phyloP scores from a whole-genome alignment of 2,329 filamentous ascomycete genomes.

The Diaporthe batatas region DNA sequence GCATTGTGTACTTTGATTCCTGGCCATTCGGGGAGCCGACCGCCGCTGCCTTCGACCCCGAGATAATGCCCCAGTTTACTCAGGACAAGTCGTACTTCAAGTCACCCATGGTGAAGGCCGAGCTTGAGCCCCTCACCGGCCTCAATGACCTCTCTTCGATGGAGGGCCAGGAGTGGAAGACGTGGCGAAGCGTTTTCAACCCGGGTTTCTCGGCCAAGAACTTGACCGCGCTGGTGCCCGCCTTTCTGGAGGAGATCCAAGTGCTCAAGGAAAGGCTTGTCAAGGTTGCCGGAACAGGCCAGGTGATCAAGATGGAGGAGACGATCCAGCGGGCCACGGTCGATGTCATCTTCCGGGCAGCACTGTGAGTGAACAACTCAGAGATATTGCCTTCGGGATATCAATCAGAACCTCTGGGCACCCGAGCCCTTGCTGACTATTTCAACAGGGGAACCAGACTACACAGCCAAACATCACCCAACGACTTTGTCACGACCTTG shows the following conservation, averaged over 20 bases:
- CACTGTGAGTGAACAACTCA: slow-evolving; percentile 45
- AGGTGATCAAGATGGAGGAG: slow-evolving; percentile 34
- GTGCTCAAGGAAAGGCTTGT: slow-evolving; percentile 36
- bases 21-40: slow-evolving; percentile 54
- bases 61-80: slow-evolving; percentile 54
- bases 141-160: slow-evolving; percentile 52
- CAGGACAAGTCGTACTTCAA: slow-evolving; percentile 52
- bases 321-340: slow-evolving; percentile 25
- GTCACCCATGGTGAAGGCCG: slow-evolving; percentile 45
- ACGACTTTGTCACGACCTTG: slow-evolving; percentile 39
- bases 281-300: not conserved
- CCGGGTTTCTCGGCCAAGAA: slow-evolving; percentile 55
- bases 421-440: not conserved
- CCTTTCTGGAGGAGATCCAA: slow-evolving; percentile 40
- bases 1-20: slow-evolving; percentile 54
- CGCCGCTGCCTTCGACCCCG: slow-evolving; percentile 53
- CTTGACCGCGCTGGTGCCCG: slow-evolving; percentile 51
- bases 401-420: not conserved
- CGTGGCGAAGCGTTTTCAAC: slow-evolving; percentile 53
- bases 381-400: not conserved
- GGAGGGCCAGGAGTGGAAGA: slow-evolving; percentile 56
- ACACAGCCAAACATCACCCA: slow-evolving; percentile 39
- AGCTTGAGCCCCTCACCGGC: slow-evolving; percentile 50
- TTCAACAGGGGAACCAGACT: slow-evolving; percentile 37
- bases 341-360: slow-evolving; percentile 48